Conservation (phyloP, 2,329 filamentous ascomycete species). For the Furcasterigmium sp. region DNA sequence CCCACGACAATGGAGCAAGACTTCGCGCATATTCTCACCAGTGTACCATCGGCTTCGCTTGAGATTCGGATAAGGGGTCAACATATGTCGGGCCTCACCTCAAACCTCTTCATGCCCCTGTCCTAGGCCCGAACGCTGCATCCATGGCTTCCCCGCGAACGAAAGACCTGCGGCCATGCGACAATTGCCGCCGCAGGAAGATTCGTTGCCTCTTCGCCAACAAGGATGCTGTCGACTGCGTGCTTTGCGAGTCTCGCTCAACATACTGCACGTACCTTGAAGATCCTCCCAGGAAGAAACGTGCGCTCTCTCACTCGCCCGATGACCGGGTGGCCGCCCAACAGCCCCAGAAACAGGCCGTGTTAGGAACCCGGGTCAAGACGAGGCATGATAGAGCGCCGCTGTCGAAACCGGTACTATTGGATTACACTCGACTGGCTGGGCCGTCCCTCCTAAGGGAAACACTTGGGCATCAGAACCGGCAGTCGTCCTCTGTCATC, state of each 20-base stretch:
- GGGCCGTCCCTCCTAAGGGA: constrained; percentile 9
- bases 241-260: constrained; percentile 6
- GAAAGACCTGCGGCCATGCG: constrained; percentile 10
- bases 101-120: no score
- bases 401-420: constrained; percentile 5
- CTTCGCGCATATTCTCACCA: no score
- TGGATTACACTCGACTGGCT: constrained; percentile 7
- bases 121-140: no score
- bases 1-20: no score
- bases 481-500: constrained; percentile 8
- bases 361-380: neutral
- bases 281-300: constrained; percentile 8
- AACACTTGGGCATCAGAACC: constrained; percentile 11
- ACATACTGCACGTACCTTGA: constrained; percentile 9
- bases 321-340: constrained; percentile 3
- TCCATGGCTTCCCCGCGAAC: neutral
- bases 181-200: constrained; percentile 13
- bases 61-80: no score
- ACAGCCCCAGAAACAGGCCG: neutral
- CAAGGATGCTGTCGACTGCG: constrained; percentile 7
- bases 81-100: no score
- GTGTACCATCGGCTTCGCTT: no score
- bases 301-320: constrained; percentile 4
- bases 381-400: neutral
- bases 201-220: constrained; percentile 11